phyloP scores from a whole-genome alignment of 2,329 filamentous ascomycete genomes.

The Colletotrichum viniferum region DNA sequence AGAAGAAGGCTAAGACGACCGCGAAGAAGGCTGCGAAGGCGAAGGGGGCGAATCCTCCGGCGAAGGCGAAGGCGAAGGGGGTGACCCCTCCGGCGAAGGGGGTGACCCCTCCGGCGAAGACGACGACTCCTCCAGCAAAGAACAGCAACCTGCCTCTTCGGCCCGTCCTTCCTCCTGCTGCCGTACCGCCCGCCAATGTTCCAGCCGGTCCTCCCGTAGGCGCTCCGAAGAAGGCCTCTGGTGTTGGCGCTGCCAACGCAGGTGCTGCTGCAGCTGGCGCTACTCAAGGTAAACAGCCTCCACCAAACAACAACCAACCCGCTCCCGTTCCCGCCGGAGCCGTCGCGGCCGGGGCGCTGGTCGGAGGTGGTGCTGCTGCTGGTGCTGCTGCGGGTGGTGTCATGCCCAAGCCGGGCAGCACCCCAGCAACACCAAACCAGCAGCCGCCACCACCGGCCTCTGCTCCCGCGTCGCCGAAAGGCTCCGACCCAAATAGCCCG shows the following conservation, averaged over 20 bases:
- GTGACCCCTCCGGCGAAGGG: too few species aligned
- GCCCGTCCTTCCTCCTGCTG: not conserved
- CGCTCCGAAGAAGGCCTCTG: not conserved
- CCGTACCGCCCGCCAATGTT: not conserved
- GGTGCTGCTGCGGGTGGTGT: not conserved
- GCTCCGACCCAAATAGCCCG: not conserved
- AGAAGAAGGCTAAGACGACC: not conserved
- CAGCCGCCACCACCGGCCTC: not conserved
- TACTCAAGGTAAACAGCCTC: slow-evolving; percentile 2
- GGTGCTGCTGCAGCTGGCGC: not conserved
- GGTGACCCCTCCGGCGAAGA: not conserved
- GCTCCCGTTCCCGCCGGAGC: not conserved
- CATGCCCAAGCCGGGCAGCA: not conserved
- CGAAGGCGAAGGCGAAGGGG: not conserved
- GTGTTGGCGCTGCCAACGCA: not conserved
- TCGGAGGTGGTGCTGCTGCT: not conserved
- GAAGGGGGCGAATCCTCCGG: too few species aligned
- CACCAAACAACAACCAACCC: not conserved
- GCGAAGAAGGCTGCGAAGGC: not conserved
- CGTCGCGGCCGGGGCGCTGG: not conserved
- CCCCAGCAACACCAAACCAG: not conserved
- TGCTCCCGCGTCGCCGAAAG: not conserved
- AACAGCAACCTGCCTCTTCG: not conserved
- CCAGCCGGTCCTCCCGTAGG: not conserved
- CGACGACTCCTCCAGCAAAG: not conserved